These are phyloP conservation scores for Bocquillonia castaneifolia DNA, from an alignment of 441 rosid genomes.

Conservation along the genomic window DNA sequence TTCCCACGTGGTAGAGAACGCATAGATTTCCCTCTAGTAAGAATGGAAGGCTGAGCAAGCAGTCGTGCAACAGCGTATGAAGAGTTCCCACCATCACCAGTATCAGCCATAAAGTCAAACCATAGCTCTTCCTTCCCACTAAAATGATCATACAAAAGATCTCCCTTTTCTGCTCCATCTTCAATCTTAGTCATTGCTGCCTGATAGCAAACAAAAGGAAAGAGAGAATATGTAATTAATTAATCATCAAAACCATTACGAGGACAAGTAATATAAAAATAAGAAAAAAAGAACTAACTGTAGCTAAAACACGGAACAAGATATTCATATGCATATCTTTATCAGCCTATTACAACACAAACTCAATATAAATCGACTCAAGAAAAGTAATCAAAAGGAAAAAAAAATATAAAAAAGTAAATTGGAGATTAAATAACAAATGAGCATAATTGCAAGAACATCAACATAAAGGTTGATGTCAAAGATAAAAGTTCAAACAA, in stretches of 20 bases:
- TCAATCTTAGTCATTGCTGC: slow-evolving; percentile 78
- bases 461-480: neutral
- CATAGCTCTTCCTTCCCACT: slow-evolving; percentile 69
- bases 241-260: neutral
- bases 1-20: slow-evolving; percentile 63
- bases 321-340: neutral
- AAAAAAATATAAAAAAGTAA: neutral
- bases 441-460: neutral
- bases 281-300: neutral
- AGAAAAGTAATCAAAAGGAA: neutral
- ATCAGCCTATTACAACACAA: neutral
- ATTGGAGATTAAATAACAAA: neutral
- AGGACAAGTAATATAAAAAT: neutral
- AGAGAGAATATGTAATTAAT: neutral
- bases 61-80: slow-evolving; percentile 80
- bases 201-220: slow-evolving; percentile 38
- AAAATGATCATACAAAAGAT: slow-evolving; percentile 75
- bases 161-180: slow-evolving; percentile 49
- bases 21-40: slow-evolving; percentile 39
- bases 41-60: slow-evolving; percentile 79
- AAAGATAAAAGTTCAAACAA: neutral
- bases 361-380: neutral
- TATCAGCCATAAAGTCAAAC: slow-evolving; percentile 99
- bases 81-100: slow-evolving; percentile 99
- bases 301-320: too few relatives aligned